Conservation (phyloP, 2,329 filamentous ascomycete genomes). For the Fusarium coicis region DNA sequence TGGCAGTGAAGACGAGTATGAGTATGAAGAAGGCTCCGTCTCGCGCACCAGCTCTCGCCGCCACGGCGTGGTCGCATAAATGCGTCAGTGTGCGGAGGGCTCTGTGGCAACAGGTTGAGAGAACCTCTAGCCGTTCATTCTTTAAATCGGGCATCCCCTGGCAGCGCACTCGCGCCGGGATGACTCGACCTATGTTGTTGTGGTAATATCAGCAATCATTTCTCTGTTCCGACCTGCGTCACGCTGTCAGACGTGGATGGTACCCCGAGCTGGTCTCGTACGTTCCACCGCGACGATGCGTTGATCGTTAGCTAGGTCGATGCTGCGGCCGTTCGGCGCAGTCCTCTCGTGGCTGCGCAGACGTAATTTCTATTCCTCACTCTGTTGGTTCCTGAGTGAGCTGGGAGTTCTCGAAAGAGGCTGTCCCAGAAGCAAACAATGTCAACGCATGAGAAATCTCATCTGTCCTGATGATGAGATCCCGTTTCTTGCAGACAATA, state of each 20-base stretch:
- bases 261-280: conserved; percentile 59
- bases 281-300: conserved; percentile 36
- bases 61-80: conserved; percentile 67
- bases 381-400: conserved; percentile 48
- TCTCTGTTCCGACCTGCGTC: conserved; percentile 44
- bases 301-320: conserved; percentile 60
- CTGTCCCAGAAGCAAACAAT: conserved; percentile 25
- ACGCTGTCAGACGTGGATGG: conserved; percentile 46
- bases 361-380: conserved; percentile 39
- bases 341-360: conserved; percentile 45
- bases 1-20: conserved; percentile 69
- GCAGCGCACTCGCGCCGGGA: conserved; percentile 44
- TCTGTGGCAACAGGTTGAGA: conserved; percentile 40
- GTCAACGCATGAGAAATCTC: conserved; percentile 40
- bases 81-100: conserved; percentile 35
- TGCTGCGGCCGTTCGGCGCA: conserved; percentile 61
- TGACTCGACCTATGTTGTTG: conserved; percentile 46
- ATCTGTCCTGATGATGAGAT: conserved; percentile 33
- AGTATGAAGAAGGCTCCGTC: conserved; percentile 59
- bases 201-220: conserved; percentile 45
- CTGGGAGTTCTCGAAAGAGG: conserved; percentile 27
- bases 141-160: conserved; percentile 43
- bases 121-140: conserved; percentile 51
- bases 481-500: conserved; percentile 40
- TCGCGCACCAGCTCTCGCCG: conserved; percentile 67